Percentiles rank a stretch among this genome's conserved stretches.
Conservation (phyloP, 2,329 filamentous ascomycete species). For the Stachybotrys chlorohalonatus region DNA sequence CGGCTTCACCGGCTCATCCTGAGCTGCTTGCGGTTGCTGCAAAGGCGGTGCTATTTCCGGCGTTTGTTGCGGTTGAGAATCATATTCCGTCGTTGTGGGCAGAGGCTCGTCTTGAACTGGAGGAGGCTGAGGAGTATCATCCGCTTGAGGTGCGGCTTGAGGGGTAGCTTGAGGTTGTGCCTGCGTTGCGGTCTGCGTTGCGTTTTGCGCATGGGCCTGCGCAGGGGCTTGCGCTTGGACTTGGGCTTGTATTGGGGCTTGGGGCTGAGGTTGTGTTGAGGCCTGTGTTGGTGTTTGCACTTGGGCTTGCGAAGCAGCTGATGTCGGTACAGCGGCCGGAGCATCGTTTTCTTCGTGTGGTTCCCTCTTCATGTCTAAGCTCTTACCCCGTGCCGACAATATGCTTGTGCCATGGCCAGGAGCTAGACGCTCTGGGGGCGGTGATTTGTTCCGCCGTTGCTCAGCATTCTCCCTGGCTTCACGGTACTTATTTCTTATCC, state of each 20-base stretch:
- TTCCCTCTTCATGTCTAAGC: constrained; percentile 36
- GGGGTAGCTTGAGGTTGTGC: too few relatives aligned
- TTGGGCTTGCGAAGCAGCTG: constrained; percentile 4
- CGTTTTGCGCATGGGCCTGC: too few relatives aligned
- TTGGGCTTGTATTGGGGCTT: too few relatives aligned
- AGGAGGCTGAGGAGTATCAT: background rate
- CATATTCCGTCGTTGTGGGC: background rate
- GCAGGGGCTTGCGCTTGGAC: too few relatives aligned
- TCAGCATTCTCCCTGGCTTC: constrained; percentile 49
- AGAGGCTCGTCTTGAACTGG: background rate
- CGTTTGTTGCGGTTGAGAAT: background rate
- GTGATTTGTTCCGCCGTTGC: constrained; percentile 47
- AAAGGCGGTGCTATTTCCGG: background rate
- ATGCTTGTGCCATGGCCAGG: constrained; percentile 15
- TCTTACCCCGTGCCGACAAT: constrained; percentile 33
- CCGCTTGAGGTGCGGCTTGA: too few relatives aligned
- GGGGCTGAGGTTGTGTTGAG: background rate
- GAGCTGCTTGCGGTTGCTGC: constrained; percentile 4
- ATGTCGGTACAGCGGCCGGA: background rate
- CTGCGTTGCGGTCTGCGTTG: too few relatives aligned
- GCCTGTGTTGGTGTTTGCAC: constrained; percentile 5
- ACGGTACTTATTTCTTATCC: constrained; percentile 52
- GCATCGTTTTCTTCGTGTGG: constrained; percentile 10
- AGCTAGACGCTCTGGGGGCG: constrained; percentile 29
- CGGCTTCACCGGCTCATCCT: background rate